Base-by-base conservation (phyloP, 495 filamentous ascomycete species). In the Aspergillus homomorphus region DNA sequence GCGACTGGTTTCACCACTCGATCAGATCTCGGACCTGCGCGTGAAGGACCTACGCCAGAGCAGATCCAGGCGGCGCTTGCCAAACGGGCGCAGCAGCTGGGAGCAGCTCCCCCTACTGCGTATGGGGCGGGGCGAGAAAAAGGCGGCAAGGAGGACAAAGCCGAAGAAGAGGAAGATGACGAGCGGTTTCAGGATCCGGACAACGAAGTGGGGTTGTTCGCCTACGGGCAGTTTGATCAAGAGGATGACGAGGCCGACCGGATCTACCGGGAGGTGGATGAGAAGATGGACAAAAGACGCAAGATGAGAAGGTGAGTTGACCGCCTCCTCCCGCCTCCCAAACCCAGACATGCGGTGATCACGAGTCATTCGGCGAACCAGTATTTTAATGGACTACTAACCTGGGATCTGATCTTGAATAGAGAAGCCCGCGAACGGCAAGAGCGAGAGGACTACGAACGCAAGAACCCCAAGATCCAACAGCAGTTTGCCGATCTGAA, bases 401-500 rank as follows among this genome's bases (percentile, higher is more conserved):
- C 91, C 69, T 84, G 80, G 83, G 73, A 68, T 70, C 68, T 76
- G 33, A 12, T 80, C 73, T 74, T 74, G 78, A 76, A 80, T 75
- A 97, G 94, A 90, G 94, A 98, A 91, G 87, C 87, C 74, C 91
- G 94, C 64, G 94, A 98, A 75, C 78, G 87, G 66, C 83, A 89
- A 77, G 92, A 98, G 77, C 86, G 81, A 72, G 89, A 94, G 64
- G 92, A 97, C 54, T 96, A 96, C 81, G 95, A 99, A 73, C 84
- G 86, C 45, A 89, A 96, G 68, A 98, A 98, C 69, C 94, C 94
- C 4, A 99, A 98, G 73, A 98, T 99, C 53, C 91, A 96, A 74
- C 92, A 97, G 64, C 94, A 98, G 69, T 99, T 99, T 68, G 92
- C 92, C 69, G 95, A 96, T 63, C 78, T 97, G 46, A 99, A 98